A percentile compares a stretch with the other conserved stretches of the same genome.
Evolutionary conservation across 768 basidiomycete genomes (phyloP).

Genomic region (Nidularia sp.): DNA sequence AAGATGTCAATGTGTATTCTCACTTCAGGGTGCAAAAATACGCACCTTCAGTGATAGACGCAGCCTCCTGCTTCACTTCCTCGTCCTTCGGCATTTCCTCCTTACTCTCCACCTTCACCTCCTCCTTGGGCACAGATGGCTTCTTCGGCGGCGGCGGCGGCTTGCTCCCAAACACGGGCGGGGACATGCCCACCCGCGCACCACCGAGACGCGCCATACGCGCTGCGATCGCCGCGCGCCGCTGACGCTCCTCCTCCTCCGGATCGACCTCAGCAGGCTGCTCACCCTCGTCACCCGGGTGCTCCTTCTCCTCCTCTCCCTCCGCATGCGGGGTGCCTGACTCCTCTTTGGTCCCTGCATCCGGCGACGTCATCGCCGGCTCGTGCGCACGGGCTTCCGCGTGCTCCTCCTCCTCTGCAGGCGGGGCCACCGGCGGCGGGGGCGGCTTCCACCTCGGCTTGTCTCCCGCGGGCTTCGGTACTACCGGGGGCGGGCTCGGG

Average conservation of each 20-base stretch:
- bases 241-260: slow-evolving; percentile 72
- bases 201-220: slow-evolving; percentile 93
- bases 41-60: slow-evolving; percentile 3
- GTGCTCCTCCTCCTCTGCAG: slow-evolving; percentile 14
- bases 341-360: slow-evolving; percentile 16
- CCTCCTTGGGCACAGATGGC: slow-evolving; percentile 3
- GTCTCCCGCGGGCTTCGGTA: slow-evolving; percentile 57
- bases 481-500: slow-evolving; percentile 44
- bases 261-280: slow-evolving; percentile 34
- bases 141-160: slow-evolving; percentile 27
- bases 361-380: slow-evolving; percentile 25
- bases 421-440: slow-evolving; percentile 43
- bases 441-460: slow-evolving; percentile 89
- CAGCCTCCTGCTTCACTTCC: slow-evolving; percentile 8
- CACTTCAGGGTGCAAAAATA: not conserved
- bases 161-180: slow-evolving; percentile 61
- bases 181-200: slow-evolving; percentile 75
- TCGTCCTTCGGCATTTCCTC: slow-evolving; percentile 3
- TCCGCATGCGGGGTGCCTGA: not conserved
- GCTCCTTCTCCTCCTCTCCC: slow-evolving; percentile 6
- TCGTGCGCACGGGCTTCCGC: slow-evolving; percentile 2
- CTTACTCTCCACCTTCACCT: not conserved
- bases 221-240: slow-evolving; percentile 84
- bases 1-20: not conserved
- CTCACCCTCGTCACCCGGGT: slow-evolving; percentile 19